Evolutionary conservation across 169 alveolate genomes (phyloP).

Genomic region (Cryptosporidium muris): DNA sequence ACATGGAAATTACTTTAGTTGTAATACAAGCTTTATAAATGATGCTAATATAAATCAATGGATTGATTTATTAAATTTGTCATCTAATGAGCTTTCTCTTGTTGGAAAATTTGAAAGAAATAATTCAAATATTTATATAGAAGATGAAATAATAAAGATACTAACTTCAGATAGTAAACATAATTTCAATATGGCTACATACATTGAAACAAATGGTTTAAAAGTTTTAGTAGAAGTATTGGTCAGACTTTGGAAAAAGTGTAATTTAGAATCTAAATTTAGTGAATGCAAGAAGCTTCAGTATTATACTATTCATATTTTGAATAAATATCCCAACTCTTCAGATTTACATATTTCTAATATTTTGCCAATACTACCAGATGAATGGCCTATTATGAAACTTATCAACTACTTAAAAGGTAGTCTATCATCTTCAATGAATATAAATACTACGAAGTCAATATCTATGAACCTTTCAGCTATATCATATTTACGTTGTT

Average conservation of each 20-base stretch:
- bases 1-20: neutral
- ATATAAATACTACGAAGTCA: conserved; percentile 22
- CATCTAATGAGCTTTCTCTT: conserved; percentile 38
- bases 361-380: conserved; percentile 37
- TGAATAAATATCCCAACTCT: conserved; percentile 31
- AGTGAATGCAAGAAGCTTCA: conserved; percentile 4
- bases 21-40: neutral
- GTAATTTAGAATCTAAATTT: conserved; percentile 1
- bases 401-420: conserved; percentile 26
- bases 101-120: conserved; percentile 5
- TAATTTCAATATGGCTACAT: neutral
- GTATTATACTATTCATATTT: conserved; percentile 16
- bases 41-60: conserved; percentile 15
- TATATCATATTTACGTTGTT: conserved; percentile 40
- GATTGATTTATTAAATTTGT: conserved; percentile 44
- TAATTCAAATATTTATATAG: neutral
- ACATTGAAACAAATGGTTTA: conserved; percentile 3
- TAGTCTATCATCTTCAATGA: conserved; percentile 28
- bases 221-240: conserved; percentile 9
- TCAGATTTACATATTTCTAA: conserved; percentile 21
- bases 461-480: conserved; percentile 47
- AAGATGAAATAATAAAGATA: neutral
- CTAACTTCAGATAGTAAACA: neutral
- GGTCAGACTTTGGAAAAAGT: conserved; percentile 21
- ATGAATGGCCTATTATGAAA: conserved; percentile 50